Evolutionary conservation across 164 flowering plant species (phyloP), one percentile per base, ranked within the genome.

Genomic region (Magnolia kwangsiensis): DNA sequence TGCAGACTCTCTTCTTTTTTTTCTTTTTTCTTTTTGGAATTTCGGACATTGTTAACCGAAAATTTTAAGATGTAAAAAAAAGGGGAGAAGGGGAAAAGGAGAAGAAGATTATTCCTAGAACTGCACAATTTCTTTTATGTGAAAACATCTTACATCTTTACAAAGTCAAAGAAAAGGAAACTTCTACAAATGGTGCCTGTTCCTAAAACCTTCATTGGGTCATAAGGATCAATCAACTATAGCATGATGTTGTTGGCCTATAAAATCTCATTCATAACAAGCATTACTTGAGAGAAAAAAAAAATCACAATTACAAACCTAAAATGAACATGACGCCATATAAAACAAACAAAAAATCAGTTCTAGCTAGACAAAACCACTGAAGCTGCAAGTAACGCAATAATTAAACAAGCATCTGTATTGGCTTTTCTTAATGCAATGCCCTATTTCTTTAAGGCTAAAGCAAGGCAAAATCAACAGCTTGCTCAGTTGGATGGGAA

Each of bases 401-500:
- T 4, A 55, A 55, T 55, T 11, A 55, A 55, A 16, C 18, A 55
- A 55, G 13, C 61, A 55, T 55, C 16, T 55, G 61, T 13, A 21
- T 66, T 24, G 16, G 69, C 69, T 21, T 66, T 66, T 37, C 27
- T 21, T 11, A 27, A 24, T 23, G 31, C 69, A 14, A 66, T 27
- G 14, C 16, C 69, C 29, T 21, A 14, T 14, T 66, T 11, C 1
- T 4, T 8, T 24, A 24, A 66, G 27, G 69, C 29, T 66, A 11
- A 66, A 66, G 69, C 21, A 63, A 63, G 8, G 65, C 20, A n/a
- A 63, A 9, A 37, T 37, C 21, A 9, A 66, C 2, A 11, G 31
- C 29, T 23, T 63, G 67, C 74, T 74, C 78, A 37, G 74, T 63
- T 64, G 77, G 69, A 31, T 9, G 6, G 74, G 29, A 4, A 24